A percentile compares a stretch with the other conserved stretches of the same genome.
These are phyloP conservation scores for Nowakowskiella sp. DNA, from an alignment of 192 early-diverging fungal genomes.

Conservation along the genomic window DNA sequence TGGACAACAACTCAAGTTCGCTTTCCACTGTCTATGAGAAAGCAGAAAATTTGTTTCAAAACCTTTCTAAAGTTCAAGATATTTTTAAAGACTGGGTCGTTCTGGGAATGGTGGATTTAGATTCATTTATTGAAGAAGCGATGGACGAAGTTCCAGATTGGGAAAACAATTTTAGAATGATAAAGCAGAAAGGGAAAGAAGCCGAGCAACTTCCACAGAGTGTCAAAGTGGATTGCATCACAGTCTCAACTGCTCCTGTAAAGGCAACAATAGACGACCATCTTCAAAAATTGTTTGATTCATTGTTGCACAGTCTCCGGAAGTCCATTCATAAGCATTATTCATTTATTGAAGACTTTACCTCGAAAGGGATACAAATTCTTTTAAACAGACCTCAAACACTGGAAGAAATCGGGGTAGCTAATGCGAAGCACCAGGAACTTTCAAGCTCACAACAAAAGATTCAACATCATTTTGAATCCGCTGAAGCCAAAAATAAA, in stretches of 20 bases:
- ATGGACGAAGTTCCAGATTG: slow-evolving; percentile 36
- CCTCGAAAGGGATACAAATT: slow-evolving; percentile 33
- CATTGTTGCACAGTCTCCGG: slow-evolving; percentile 30
- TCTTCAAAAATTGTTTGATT: slow-evolving; percentile 49
- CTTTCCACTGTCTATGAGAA: slow-evolving; percentile 40
- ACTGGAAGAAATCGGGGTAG: slow-evolving; percentile 44
- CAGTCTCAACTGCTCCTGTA: slow-evolving; percentile 41
- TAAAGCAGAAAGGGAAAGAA: slow-evolving; percentile 53
- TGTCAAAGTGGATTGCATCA: slow-evolving; percentile 47
- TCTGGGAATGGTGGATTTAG: slow-evolving; percentile 41
- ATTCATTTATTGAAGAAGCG: slow-evolving; percentile 38
- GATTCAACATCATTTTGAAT: slow-evolving; percentile 40
- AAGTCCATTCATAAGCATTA: slow-evolving; percentile 28
- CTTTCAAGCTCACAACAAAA: slow-evolving; percentile 28
- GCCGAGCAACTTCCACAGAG: slow-evolving; percentile 38
- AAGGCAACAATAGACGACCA: slow-evolving; percentile 55
- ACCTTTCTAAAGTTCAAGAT: slow-evolving; percentile 38
- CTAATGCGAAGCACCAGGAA: slow-evolving; percentile 42
- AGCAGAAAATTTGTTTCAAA: slow-evolving; percentile 43
- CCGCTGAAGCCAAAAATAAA: slow-evolving; percentile 43
- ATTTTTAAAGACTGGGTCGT: slow-evolving; percentile 52
- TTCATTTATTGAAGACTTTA: slow-evolving; percentile 39
- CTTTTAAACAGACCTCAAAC: slow-evolving; percentile 42
- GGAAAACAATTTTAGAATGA: slow-evolving; percentile 43
- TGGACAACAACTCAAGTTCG: slow-evolving; percentile 33